phyloP scores from a whole-genome alignment of 176 grass and related monocot species.

The Hyparrhenia diplandra region DNA sequence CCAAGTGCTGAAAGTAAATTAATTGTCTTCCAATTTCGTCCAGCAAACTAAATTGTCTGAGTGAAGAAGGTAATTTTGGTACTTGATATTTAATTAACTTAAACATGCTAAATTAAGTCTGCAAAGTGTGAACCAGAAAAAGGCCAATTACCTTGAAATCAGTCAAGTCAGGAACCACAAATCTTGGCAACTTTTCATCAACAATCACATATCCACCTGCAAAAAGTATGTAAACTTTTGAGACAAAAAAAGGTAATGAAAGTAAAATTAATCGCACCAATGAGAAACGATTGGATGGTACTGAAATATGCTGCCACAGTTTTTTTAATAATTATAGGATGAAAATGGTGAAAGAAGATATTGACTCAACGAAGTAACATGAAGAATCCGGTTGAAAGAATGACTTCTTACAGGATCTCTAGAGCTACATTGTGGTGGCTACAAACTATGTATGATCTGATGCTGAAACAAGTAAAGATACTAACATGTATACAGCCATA shows the following conservation, averaged over 20 bases:
- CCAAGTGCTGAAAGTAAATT: background rate
- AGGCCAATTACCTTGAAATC: constrained; percentile 73
- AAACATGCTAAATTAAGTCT: background rate
- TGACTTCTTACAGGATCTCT: background rate
- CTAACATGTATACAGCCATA: background rate
- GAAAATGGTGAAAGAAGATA: background rate
- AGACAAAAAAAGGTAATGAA: no score
- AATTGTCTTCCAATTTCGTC: background rate
- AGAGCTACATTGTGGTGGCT: background rate
- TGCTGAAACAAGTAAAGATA: background rate
- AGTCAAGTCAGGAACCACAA: constrained; percentile 80
- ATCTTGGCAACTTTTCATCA: constrained; percentile 83
- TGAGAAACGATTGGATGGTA: no score
- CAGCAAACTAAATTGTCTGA: background rate
- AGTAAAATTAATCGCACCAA: background rate
- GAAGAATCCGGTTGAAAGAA: background rate
- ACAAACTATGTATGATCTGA: background rate
- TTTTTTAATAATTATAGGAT: constrained; percentile 5
- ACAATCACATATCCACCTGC: constrained; percentile 94
- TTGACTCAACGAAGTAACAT: background rate
- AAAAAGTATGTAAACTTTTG: background rate
- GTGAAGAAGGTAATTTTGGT: background rate
- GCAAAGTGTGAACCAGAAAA: background rate
- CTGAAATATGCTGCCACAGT: background rate
- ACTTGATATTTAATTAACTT: constrained; percentile 2